These are phyloP conservation scores for Bonnemaisonia californica DNA, from an alignment of 31 red algal genomes.

Conservation along the genomic window DNA sequence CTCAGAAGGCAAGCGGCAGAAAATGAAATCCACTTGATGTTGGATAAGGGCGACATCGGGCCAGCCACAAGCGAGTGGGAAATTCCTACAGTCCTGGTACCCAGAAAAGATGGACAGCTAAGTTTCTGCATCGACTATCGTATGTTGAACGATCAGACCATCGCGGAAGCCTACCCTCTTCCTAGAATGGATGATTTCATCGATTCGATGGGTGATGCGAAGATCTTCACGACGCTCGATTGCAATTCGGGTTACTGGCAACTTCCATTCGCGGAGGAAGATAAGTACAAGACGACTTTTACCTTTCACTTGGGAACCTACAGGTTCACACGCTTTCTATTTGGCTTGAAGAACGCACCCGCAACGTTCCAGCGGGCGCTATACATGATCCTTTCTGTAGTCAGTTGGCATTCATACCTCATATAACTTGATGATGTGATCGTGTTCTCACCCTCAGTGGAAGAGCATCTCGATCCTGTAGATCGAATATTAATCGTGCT, in stretches of 20 bases:
- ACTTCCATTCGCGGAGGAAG: conserved; percentile 19
- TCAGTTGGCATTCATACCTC: conserved; percentile 24
- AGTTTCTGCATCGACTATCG: conserved; percentile 64
- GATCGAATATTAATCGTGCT: background rate
- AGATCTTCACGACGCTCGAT: conserved; percentile 41
- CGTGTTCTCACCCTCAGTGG: conserved; percentile 13
- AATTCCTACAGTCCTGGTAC: conserved; percentile 37
- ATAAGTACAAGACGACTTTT: conserved; percentile 38
- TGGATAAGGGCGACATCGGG: conserved; percentile 20
- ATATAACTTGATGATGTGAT: conserved; percentile 56
- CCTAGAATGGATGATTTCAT: conserved; percentile 59
- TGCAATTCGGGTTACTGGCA: conserved; percentile 53
- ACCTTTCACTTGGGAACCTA: conserved; percentile 42
- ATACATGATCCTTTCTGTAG: conserved; percentile 24
- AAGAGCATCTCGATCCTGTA: conserved; percentile 21
- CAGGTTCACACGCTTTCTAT: conserved; percentile 41
- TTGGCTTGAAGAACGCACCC: conserved; percentile 50
- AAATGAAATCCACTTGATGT: conserved; percentile 30
- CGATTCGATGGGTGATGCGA: conserved; percentile 45
- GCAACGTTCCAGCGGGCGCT: conserved; percentile 45
- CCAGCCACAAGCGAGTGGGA: conserved; percentile 22
- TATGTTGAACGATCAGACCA: conserved; percentile 33
- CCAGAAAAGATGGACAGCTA: conserved; percentile 29
- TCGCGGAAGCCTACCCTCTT: conserved; percentile 33
- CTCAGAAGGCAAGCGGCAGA: conserved; percentile 12